These are phyloP conservation scores for Lichtheimia ramosa DNA, from an alignment of 371 early-diverging fungal species.

Conservation along the genomic window DNA sequence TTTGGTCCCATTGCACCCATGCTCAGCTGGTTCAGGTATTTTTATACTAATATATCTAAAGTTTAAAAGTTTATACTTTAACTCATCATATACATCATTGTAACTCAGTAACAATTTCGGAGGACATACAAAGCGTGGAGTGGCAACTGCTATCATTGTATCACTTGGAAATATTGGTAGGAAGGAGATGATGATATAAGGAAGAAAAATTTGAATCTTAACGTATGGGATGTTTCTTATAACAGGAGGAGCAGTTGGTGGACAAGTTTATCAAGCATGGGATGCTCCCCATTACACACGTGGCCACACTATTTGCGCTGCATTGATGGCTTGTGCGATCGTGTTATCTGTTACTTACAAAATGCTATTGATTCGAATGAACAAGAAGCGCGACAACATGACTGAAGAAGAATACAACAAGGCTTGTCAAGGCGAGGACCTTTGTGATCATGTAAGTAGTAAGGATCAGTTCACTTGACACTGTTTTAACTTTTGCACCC, in stretches of 20 bases:
- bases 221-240: neutral
- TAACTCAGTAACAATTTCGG: constrained; percentile 63
- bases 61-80: too few species aligned
- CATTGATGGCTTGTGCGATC: constrained; percentile 43
- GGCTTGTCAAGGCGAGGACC: constrained; percentile 46
- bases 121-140: constrained; percentile 67
- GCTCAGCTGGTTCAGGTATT: constrained; percentile 45
- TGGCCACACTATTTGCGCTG: constrained; percentile 48
- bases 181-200: neutral
- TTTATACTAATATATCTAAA: too few species aligned
- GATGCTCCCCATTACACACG: constrained; percentile 59
- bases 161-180: constrained; percentile 47
- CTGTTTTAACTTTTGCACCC: too few species aligned
- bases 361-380: constrained; percentile 22
- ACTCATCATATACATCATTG: too few species aligned
- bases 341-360: constrained; percentile 46
- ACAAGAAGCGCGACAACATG: constrained; percentile 13
- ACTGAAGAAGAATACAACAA: constrained; percentile 42
- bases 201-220: neutral
- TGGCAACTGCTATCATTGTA: constrained; percentile 59
- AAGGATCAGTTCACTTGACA: too few species aligned
- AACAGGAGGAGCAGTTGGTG: constrained; percentile 55
- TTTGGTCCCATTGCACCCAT: constrained; percentile 60
- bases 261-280: constrained; percentile 57
- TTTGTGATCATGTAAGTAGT: constrained; percentile 45